Conservation (phyloP, 352 stramenopile species). For the Pythium insidiosum region DNA sequence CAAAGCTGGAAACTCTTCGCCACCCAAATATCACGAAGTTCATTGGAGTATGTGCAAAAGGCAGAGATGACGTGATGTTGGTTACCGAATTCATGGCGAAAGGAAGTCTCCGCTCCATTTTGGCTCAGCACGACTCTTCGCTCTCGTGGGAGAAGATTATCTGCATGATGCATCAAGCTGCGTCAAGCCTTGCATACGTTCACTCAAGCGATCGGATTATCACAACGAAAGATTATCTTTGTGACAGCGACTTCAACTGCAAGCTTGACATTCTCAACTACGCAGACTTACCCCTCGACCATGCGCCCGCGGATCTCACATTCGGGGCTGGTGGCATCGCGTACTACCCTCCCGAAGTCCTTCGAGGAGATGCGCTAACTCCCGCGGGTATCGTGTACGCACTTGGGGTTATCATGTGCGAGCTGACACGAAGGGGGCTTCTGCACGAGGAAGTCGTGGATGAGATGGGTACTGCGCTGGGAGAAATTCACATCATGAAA, state of each 20-base stretch:
- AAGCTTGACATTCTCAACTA: conserved; percentile 79
- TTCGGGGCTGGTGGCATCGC: conserved; percentile 55
- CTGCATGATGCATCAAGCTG: conserved; percentile 45
- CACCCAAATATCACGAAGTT: conserved; percentile 68
- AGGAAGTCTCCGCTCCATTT: conserved; percentile 45
- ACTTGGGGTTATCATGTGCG: conserved; percentile 65
- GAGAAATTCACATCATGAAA: conserved; percentile 52
- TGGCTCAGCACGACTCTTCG: conserved; percentile 36
- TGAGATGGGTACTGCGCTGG: conserved; percentile 41
- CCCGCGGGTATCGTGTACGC: conserved; percentile 55
- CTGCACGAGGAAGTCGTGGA: conserved; percentile 35
- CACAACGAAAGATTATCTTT: conserved; percentile 46
- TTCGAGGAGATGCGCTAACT: conserved; percentile 36
- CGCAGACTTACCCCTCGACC: conserved; percentile 32
- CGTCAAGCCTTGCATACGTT: conserved; percentile 36
- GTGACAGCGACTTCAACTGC: conserved; percentile 43
- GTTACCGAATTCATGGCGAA: conserved; percentile 75
- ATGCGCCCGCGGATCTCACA: conserved; percentile 26
- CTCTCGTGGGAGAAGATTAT: conserved; percentile 43
- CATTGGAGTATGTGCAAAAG: conserved; percentile 44
- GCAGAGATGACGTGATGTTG: conserved; percentile 53
- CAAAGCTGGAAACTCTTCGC: conserved; percentile 47
- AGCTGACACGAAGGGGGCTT: conserved; percentile 39
- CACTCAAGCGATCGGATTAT: conserved; percentile 19
- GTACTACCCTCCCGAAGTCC: conserved; percentile 44